These are phyloP conservation scores for Citrus inodora DNA, from an alignment of 345 rosid species.

Conservation along the genomic window DNA sequence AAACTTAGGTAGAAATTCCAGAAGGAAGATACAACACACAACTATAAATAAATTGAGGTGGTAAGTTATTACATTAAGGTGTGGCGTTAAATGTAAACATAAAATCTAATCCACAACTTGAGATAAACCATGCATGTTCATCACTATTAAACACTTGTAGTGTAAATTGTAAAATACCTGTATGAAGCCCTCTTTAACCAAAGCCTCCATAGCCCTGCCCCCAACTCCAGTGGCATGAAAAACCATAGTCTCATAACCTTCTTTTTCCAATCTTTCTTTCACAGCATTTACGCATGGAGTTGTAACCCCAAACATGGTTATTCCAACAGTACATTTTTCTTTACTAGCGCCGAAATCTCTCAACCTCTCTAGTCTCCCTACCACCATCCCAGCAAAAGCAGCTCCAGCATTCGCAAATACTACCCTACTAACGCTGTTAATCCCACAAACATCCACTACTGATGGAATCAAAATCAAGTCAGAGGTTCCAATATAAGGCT, in stretches of 20 bases:
- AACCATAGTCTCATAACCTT: slow-evolving; percentile 83
- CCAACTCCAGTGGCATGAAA: slow-evolving; percentile 97
- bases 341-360: slow-evolving; percentile 6
- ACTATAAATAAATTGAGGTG: not conserved
- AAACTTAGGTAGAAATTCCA: not conserved
- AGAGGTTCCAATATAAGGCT: slow-evolving; percentile 75
- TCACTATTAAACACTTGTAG: not conserved
- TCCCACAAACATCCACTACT: slow-evolving; percentile 83
- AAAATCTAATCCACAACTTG: not conserved
- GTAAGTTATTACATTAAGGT: not conserved
- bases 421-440: slow-evolving; percentile 79
- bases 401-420: slow-evolving; percentile 84
- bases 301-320: slow-evolving; percentile 96
- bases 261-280: slow-evolving; percentile 50
- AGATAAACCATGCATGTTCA: not conserved
- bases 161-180: slow-evolving; percentile 44
- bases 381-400: slow-evolving; percentile 92
- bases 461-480: slow-evolving; percentile 83
- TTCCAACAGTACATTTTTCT: slow-evolving; percentile 56
- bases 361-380: slow-evolving; percentile 40
- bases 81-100: not conserved
- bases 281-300: slow-evolving; percentile 78
- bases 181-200: slow-evolving; percentile 74
- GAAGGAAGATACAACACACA: not conserved
- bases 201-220: slow-evolving; percentile 91